A percentile compares a stretch with the other conserved stretches of the same genome.
phyloP scores from a whole-genome alignment of 257 asterid genomes.

The Parsonsia alboflavescens region DNA sequence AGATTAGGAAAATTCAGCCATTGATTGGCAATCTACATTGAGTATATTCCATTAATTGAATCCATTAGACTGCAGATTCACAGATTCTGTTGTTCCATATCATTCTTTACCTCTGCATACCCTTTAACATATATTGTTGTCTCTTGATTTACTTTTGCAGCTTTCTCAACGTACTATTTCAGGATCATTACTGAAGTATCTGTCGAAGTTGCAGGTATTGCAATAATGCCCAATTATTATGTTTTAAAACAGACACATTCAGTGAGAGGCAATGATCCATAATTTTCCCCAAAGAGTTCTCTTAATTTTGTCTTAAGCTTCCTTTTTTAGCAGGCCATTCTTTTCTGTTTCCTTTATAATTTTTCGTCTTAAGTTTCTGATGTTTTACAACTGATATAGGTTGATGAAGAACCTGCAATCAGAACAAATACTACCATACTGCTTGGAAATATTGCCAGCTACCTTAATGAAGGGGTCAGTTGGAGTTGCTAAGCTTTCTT shows the following conservation, averaged over 20 bases:
- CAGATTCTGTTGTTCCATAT: neutral
- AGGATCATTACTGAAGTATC: conserved; percentile 84
- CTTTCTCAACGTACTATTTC: conserved; percentile 94
- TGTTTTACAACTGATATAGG: conserved; percentile 40
- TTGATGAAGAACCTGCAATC: conserved; percentile 97
- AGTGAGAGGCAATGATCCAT: conserved; percentile 4
- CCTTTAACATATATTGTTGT: neutral
- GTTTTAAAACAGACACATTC: neutral
- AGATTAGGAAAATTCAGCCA: neutral
- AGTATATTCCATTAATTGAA: neutral
- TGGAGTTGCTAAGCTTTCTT: conserved; percentile 16
- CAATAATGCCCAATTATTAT: neutral
- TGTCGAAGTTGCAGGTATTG: conserved; percentile 92
- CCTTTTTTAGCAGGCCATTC: neutral
- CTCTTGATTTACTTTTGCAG: conserved; percentile 39
- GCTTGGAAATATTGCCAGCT: conserved; percentile 92
- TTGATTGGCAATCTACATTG: conserved; percentile 1
- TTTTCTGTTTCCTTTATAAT: conserved; percentile 1
- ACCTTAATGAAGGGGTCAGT: conserved; percentile 97
- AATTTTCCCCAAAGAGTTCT: neutral
- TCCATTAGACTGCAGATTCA: neutral
- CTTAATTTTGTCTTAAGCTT: neutral
- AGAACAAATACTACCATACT: conserved; percentile 96
- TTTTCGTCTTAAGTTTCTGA: conserved; percentile 10
- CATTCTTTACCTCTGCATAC: neutral